Base-by-base conservation (phyloP, 768 basidiomycete species). In the Termitomyces bulborhizus region DNA sequence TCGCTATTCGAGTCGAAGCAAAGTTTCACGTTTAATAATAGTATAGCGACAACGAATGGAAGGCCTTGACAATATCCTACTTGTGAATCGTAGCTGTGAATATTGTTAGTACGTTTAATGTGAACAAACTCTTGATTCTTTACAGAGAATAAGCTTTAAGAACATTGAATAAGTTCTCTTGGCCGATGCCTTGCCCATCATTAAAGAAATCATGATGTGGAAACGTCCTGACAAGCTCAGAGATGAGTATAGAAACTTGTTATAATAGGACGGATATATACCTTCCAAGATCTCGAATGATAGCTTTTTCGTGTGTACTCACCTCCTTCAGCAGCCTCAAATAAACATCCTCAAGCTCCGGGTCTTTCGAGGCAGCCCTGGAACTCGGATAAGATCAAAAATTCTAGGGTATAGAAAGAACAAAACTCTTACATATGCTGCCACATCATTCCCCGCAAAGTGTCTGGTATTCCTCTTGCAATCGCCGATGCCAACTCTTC, bases 51-150 rank as follows among this genome's bases (percentile, higher is more conserved):
- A 48, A 99, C 86, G 67, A 99, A 99, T 2, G 95, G 94, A 53
- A 98, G 73, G 0, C 97, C 97, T 73, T 99, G 97, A 61, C 95
- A 98, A 66, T 99, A 99, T 8, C 97, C 97, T 5, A 98, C 96
- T 70, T 94, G 87, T 42, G 88, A 76, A 70, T 94, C 92, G 72
- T 93, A 90, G 63, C 93, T 87, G 59, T 46, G 27, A 34, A 57
- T 44, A 31, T 41, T 21, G 15, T 52, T 24, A 58, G 57, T 16
- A 52, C 37, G 47, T 32, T 13, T 51, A 59, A 6, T 16, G 39
- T 46, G 34, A 4, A 24, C 57, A 18, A 50, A 43, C 9, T 13
- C 41, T 4, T 52, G 34, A 31, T 46, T 46, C 69, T 88, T 65
- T 73, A 93, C 85, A 98, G 68, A 21, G 93, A 97, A 68, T 98